phyloP scores from a whole-genome alignment of 768 basidiomycete genomes.

The Coprinellus micaceus region DNA sequence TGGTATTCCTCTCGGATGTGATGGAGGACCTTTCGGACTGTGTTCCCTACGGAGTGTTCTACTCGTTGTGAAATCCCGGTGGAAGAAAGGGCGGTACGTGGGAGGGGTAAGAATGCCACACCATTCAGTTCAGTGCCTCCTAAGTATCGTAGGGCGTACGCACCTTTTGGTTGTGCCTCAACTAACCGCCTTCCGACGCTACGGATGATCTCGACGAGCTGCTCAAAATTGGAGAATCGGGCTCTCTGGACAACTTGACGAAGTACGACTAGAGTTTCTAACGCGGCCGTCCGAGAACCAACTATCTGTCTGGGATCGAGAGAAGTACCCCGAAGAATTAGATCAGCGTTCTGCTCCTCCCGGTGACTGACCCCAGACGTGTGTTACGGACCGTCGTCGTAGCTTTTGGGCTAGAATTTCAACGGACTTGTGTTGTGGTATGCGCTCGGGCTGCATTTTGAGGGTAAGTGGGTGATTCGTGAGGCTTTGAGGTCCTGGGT shows the following conservation, averaged over 20 bases:
- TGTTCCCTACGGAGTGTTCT: conserved; percentile 96
- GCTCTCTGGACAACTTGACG: conserved; percentile 88
- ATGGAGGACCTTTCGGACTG: conserved; percentile 87
- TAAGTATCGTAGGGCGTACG: no score
- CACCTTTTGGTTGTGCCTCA: conserved; percentile 95
- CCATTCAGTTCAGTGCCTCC: no score
- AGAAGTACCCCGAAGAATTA: conserved; percentile 7
- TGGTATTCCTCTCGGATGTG: conserved; percentile 94
- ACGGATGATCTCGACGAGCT: conserved; percentile 76
- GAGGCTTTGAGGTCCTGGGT: neutral
- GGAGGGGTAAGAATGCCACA: neutral
- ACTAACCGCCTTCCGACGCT: conserved; percentile 75
- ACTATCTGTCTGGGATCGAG: conserved; percentile 69
- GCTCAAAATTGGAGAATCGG: conserved; percentile 81
- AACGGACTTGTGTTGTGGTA: conserved; percentile 52
- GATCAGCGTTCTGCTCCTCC: conserved; percentile 6
- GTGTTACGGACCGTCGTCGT: conserved; percentile 59
- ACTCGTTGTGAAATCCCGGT: conserved; percentile 2
- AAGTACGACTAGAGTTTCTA: conserved; percentile 85
- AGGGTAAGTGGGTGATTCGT: neutral
- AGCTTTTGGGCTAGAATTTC: conserved; percentile 69
- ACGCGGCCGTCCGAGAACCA: conserved; percentile 83
- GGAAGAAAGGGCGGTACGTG: neutral
- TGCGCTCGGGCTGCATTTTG: conserved; percentile 25
- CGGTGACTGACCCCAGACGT: neutral